Conservation (phyloP, 164 flowering plant genomes). For the Cinnamomum chago region DNA sequence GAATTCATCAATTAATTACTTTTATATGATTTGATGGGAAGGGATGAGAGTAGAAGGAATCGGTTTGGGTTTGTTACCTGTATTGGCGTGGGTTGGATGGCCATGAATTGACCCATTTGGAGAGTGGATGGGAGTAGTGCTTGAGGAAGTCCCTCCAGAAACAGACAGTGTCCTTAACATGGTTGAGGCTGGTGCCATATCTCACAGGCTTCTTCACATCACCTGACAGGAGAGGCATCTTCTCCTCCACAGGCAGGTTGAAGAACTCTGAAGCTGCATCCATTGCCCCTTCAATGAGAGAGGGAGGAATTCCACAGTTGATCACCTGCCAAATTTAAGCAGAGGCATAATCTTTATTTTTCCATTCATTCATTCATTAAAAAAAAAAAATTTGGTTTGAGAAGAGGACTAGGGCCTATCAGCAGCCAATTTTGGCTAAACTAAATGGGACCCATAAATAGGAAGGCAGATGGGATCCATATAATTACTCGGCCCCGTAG, state of each 20-base stretch:
- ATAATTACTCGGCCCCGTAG: too few relatives aligned
- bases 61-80: too few relatives aligned
- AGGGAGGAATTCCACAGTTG: constrained; percentile 34
- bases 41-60: too few relatives aligned
- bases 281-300: constrained; percentile 24
- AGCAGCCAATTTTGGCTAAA: background rate
- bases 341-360: too few relatives aligned
- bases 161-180: constrained; percentile 20
- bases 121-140: constrained; percentile 38
- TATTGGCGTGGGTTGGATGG: constrained; percentile 39
- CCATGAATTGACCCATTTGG: constrained; percentile 42
- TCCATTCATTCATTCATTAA: too few relatives aligned
- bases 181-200: constrained; percentile 42
- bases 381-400: too few relatives aligned
- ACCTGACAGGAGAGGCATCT: constrained; percentile 28
- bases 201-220: constrained; percentile 37
- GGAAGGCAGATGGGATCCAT: too few relatives aligned
- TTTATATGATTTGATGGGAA: too few relatives aligned
- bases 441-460: background rate
- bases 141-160: constrained; percentile 55
- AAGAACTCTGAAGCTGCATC: constrained; percentile 35
- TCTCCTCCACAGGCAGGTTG: constrained; percentile 39
- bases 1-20: too few relatives aligned
- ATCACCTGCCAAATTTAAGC: constrained; percentile 20
- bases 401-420: too few relatives aligned